Evolutionary conservation across 805 yeast species (phyloP).

Genomic region (Myxozyma geophila): DNA sequence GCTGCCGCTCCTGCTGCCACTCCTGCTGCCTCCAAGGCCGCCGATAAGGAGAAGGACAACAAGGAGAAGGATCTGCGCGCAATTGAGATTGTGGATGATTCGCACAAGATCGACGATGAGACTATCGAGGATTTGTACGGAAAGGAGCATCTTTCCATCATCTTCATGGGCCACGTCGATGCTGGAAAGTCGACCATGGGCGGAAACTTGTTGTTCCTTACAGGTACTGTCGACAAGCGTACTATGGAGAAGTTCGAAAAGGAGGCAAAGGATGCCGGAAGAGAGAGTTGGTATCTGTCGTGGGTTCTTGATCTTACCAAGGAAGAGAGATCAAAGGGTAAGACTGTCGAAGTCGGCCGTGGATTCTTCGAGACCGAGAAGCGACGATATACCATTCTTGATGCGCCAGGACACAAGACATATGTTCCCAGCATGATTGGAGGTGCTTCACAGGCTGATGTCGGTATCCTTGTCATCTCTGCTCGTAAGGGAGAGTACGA

Average conservation of each 20-base stretch:
- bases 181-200: slow-evolving; percentile 99
- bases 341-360: slow-evolving; percentile 98
- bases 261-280: slow-evolving; percentile 99
- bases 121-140: slow-evolving; percentile 92
- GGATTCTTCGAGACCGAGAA: slow-evolving; percentile 97
- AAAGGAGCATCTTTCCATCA: slow-evolving; percentile 93
- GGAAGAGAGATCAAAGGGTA: slow-evolving; percentile 98
- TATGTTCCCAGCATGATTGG: slow-evolving; percentile 99
- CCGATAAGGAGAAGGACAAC: slow-evolving; percentile 34
- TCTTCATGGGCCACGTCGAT: slow-evolving; percentile 99
- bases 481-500: slow-evolving; percentile 99
- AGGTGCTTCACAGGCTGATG: slow-evolving; percentile 99
- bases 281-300: slow-evolving; percentile 99
- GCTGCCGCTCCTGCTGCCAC: slow-evolving; percentile 37
- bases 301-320: slow-evolving; percentile 99
- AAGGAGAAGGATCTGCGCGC: slow-evolving; percentile 37
- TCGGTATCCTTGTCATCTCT: slow-evolving; percentile 93
- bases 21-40: slow-evolving; percentile 36
- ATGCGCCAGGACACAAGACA: slow-evolving; percentile 99
- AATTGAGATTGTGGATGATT: slow-evolving; percentile 67
- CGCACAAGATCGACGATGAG: slow-evolving; percentile 85
- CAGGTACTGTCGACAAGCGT: slow-evolving; percentile 98
- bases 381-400: slow-evolving; percentile 96
- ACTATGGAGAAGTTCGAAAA: slow-evolving; percentile 97
- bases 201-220: slow-evolving; percentile 88